Conservation (phyloP, 1,284 basidiomycete genomes). For the Ustanciosporium gigantosporum region DNA sequence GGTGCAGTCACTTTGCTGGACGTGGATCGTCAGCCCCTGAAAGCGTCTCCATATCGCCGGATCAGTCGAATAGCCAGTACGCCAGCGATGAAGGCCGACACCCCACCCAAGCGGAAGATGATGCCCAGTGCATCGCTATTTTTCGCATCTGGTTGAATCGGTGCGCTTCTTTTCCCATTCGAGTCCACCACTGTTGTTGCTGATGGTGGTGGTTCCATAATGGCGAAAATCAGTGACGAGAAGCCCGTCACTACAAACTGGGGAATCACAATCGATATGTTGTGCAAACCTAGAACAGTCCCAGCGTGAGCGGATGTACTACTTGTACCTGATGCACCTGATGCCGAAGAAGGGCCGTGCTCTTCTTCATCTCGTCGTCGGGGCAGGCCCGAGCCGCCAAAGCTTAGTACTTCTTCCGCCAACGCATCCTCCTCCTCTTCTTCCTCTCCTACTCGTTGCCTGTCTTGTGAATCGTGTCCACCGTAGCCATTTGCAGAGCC, state of each 20-base stretch:
- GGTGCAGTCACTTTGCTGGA: too few species aligned
- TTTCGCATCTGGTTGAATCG: not conserved
- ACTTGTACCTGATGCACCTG: too few species aligned
- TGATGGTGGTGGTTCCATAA: conserved; percentile 20
- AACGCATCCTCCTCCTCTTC: not conserved
- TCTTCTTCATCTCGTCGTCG: not conserved
- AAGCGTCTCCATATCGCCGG: conserved; percentile 7
- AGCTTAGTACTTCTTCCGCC: too few species aligned
- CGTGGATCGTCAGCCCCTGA: conserved; percentile 23
- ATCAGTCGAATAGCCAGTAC: conserved; percentile 11
- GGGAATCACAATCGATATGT: conserved; percentile 42
- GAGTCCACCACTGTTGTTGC: not conserved
- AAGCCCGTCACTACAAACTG: conserved; percentile 71
- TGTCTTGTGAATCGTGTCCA: too few species aligned
- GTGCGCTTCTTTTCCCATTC: not conserved
- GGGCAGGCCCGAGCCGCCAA: not conserved
- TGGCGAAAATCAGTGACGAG: conserved; percentile 69
- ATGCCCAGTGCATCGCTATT: conserved; percentile 20
- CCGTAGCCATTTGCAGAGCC: not conserved
- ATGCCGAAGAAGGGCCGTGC: not conserved
- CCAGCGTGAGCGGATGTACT: conserved; percentile 68
- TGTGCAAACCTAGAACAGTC: conserved; percentile 87
- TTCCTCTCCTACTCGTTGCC: not conserved
- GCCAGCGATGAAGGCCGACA: conserved; percentile 15
- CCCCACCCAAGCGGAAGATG: conserved; percentile 25